Conservation (phyloP, 352 stramenopile genomes). For the Thalassiosira mediterranea region DNA sequence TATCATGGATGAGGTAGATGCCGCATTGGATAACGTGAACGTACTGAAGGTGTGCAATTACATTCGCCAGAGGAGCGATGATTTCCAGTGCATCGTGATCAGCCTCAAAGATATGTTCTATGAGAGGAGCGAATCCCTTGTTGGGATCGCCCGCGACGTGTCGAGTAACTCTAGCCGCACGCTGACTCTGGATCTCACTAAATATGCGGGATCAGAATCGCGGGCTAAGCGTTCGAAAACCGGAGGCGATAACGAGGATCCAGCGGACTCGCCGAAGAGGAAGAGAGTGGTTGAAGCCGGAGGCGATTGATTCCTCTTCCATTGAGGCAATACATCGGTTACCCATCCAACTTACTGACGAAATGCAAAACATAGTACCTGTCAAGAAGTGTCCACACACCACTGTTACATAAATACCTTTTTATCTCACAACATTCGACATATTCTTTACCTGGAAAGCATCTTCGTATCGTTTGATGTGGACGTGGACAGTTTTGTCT, state of each 20-base stretch:
- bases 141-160: conserved; percentile 83
- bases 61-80: conserved; percentile 90
- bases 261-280: conserved; percentile 21
- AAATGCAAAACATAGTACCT: too few species aligned
- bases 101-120: conserved; percentile 98
- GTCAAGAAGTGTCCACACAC: too few species aligned
- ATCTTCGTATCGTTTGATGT: too few species aligned
- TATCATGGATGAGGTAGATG: conserved; percentile 99
- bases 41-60: conserved; percentile 98
- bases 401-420: too few species aligned
- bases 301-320: too few species aligned
- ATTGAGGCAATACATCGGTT: too few species aligned
- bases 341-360: too few species aligned
- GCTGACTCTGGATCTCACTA: conserved; percentile 78
- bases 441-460: too few species aligned
- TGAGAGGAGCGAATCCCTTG: conserved; percentile 77
- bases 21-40: conserved; percentile 99
- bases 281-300: too few species aligned
- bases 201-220: too few species aligned
- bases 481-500: too few species aligned
- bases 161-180: conserved; percentile 75
- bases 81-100: conserved; percentile 98
- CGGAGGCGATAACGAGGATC: conserved; percentile 8
- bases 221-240: conserved; percentile 8
- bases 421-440: too few species aligned